Base-by-base conservation (phyloP, 495 filamentous ascomycete genomes). In the Trichocladium antarcticum region DNA sequence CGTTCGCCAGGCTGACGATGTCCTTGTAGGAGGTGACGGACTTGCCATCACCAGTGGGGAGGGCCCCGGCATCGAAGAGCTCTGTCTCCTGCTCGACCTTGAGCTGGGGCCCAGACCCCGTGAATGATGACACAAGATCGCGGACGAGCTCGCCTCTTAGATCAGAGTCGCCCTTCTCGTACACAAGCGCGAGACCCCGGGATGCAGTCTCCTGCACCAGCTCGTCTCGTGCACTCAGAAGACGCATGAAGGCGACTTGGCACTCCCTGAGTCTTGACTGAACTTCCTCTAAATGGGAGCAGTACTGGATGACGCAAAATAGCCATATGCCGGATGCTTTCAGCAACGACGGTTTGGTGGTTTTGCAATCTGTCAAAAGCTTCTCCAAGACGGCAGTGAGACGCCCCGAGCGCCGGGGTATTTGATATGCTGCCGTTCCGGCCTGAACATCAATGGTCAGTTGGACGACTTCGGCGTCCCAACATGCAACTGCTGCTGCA, bases 121-220 rank as follows among this genome's bases (percentile, higher is more conserved):
- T 95, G 49, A 97, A 98, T 0, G 86, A 86, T 6, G 81, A 71
- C 2, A 97, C 84, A 5, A 98, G 76, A 59, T 94, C 88, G 27
- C 80, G 81, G 7, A 94, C 85, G 19, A 98, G 72, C 46, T 88
- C 81, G 49, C 86, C 80, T 62, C 84, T 89, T 1, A 95, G 72
- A 7, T 74, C 74, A 45, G 80, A 74, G 54, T 92, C 85, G 0
- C 92, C 92, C 56, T 86, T 89, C 59, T 95, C 87, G 65, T 95
- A 96, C 5, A 96, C 86, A 40, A 96, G 71, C 12, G 85, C 80
- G 22, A 98, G 75, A 12, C 92, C 92, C 52, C 92, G 76, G 12
- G 89, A 90, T 2, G 93, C 92, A 2, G 89, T 88, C 62, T 98
- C 92, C 63, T 96, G 92, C 6, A 96, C 87, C 37, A 96, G 75